These are phyloP conservation scores for Botrytis fabae DNA, from an alignment of 2,329 filamentous ascomycete genomes.

Conservation along the genomic window DNA sequence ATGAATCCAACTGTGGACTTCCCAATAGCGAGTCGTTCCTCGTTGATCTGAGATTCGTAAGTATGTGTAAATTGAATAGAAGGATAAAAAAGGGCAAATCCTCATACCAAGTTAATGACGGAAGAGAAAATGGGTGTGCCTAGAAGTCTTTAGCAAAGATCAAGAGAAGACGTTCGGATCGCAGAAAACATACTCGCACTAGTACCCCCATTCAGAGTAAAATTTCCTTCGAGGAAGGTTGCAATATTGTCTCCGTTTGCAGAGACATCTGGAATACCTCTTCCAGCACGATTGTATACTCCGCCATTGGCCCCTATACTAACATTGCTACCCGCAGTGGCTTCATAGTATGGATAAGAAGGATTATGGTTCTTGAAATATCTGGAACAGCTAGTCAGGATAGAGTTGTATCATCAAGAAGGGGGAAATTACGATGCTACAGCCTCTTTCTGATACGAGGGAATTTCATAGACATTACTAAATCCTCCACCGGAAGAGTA, in stretches of 20 bases:
- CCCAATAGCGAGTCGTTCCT: conserved; percentile 41
- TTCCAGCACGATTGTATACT: conserved; percentile 48
- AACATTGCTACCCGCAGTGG: conserved; percentile 27
- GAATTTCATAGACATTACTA: conserved; percentile 52
- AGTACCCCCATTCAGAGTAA: conserved; percentile 17
- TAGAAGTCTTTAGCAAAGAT: conserved; percentile 32
- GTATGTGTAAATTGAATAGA: no score
- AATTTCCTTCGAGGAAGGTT: neutral
- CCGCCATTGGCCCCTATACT: conserved; percentile 45
- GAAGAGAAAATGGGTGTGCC: conserved; percentile 23
- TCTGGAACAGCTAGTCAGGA: neutral
- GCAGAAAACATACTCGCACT: conserved; percentile 17
- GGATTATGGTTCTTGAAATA: conserved; percentile 36
- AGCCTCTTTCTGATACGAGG: conserved; percentile 48
- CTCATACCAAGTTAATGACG: conserved; percentile 20
- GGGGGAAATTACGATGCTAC: conserved; percentile 23
- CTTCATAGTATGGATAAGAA: conserved; percentile 31
- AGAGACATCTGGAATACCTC: conserved; percentile 51
- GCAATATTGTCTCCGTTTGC: conserved; percentile 44
- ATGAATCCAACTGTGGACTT: conserved; percentile 45
- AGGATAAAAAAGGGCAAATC: neutral
- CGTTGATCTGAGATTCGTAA: conserved; percentile 40
- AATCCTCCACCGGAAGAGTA: conserved; percentile 79
- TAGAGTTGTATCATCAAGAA: neutral
- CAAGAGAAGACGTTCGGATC: neutral